Percentiles rank a stretch among this genome's conserved stretches.
phyloP scores from a whole-genome alignment of 495 filamentous ascomycete species.

The Endocarpon pusillum region DNA sequence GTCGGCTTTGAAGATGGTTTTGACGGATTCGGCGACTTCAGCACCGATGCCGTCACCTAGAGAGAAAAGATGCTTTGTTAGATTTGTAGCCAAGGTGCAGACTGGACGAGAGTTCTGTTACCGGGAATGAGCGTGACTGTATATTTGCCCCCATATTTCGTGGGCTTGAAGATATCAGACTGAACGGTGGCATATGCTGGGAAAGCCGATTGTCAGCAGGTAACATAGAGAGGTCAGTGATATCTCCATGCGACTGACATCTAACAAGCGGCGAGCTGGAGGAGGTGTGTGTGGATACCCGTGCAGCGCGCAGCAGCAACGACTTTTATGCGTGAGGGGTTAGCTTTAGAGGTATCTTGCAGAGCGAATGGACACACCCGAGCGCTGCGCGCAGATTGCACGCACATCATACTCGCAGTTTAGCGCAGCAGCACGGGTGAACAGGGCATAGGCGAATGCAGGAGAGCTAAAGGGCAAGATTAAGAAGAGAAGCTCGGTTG shows the following conservation, averaged over 20 bases:
- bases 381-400: too few species aligned
- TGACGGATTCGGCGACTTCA: conserved; percentile 93
- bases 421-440: too few species aligned
- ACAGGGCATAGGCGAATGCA: too few species aligned
- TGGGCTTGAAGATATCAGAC: conserved; percentile 90
- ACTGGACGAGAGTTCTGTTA: conserved; percentile 23
- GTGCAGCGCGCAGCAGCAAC: conserved; percentile 27
- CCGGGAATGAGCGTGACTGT: conserved; percentile 94
- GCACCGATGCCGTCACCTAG: conserved; percentile 90
- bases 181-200: conserved; percentile 60
- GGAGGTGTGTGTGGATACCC: conserved; percentile 19
- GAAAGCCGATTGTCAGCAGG: neutral
- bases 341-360: too few species aligned
- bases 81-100: conserved; percentile 5
- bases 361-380: too few species aligned
- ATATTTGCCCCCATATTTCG: conserved; percentile 98
- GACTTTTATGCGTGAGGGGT: too few species aligned
- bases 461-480: too few species aligned
- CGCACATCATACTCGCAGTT: too few species aligned
- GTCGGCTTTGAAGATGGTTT: conserved; percentile 98
- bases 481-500: too few species aligned
- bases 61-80: conserved; percentile 5
- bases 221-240: neutral
- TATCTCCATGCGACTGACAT: conserved; percentile 19
- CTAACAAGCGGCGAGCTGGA: conserved; percentile 22